A percentile compares a stretch with the other conserved stretches of the same genome.
phyloP scores from a whole-genome alignment of 768 basidiomycete species.

The Chalciporus sphaerocephalus region DNA sequence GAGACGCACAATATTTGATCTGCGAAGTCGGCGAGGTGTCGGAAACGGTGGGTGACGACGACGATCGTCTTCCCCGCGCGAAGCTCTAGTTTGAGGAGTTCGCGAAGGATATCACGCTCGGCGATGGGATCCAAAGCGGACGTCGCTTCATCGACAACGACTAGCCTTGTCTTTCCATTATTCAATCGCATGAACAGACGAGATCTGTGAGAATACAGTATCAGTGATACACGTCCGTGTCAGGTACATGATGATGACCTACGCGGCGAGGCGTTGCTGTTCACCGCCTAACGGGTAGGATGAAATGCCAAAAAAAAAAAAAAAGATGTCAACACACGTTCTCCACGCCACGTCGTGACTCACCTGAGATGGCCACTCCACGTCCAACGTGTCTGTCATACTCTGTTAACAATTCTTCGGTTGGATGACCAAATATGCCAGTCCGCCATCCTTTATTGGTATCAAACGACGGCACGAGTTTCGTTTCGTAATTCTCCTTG shows the following conservation, averaged over 20 bases:
- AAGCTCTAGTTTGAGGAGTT: constrained; percentile 26
- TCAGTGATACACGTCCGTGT: neutral
- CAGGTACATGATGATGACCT: constrained; percentile 14
- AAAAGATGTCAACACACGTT: neutral
- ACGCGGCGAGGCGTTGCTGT: constrained; percentile 48
- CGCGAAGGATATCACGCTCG: constrained; percentile 45
- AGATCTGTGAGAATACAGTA: constrained; percentile 30
- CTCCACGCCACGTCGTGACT: constrained; percentile 2
- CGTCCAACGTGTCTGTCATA: constrained; percentile 22
- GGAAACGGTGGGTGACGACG: constrained; percentile 54
- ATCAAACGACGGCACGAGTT: constrained; percentile 25
- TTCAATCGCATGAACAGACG: constrained; percentile 42
- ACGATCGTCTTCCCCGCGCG: constrained; percentile 50
- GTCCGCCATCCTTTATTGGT: constrained; percentile 19
- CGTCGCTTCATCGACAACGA: constrained; percentile 57
- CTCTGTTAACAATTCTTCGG: constrained; percentile 17
- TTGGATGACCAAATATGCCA: constrained; percentile 18
- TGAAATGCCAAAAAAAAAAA: too few species aligned
- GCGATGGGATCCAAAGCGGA: constrained; percentile 53
- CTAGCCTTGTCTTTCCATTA: constrained; percentile 37
- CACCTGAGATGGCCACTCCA: constrained; percentile 22
- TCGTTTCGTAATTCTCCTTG: constrained; percentile 29
- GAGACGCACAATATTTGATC: constrained; percentile 48
- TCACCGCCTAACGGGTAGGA: constrained; percentile 38
- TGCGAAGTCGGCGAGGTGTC: constrained; percentile 44